Evolutionary conservation across 1,284 basidiomycete genomes (phyloP).

Genomic region (Fomitopsis palustris): DNA sequence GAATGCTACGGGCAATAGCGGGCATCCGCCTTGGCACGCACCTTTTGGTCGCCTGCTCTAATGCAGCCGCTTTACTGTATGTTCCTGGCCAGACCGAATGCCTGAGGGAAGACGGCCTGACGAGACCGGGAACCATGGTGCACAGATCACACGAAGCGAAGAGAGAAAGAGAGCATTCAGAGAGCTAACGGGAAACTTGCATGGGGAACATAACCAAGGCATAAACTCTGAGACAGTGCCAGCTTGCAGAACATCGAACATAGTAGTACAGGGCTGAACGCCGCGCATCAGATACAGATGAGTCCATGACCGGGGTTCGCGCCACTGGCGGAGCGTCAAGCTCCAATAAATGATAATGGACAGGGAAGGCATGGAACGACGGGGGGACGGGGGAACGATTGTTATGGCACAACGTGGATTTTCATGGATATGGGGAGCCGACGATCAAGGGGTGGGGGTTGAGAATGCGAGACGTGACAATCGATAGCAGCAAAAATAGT

Average conservation of each 20-base stretch:
- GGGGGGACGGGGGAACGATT: not conserved
- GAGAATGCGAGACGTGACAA: not conserved
- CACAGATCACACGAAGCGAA: too few relatives aligned
- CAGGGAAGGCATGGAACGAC: not conserved
- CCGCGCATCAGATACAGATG: constrained; percentile 1
- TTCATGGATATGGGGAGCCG: not conserved
- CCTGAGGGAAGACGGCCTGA: too few relatives aligned
- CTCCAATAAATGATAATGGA: constrained; percentile 5
- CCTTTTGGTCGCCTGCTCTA: too few relatives aligned
- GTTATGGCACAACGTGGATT: not conserved
- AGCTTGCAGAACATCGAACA: constrained; percentile 4
- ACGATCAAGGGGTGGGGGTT: not conserved
- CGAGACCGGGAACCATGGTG: too few relatives aligned
- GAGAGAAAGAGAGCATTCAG: not conserved
- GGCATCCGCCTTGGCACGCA: too few relatives aligned
- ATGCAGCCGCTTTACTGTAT: too few relatives aligned
- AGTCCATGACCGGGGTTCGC: constrained; percentile 3
- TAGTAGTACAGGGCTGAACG: constrained; percentile 4
- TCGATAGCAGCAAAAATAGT: not conserved
- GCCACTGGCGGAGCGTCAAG: constrained; percentile 6
- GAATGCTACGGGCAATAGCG: too few relatives aligned
- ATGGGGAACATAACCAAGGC: constrained; percentile 8
- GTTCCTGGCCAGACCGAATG: too few relatives aligned
- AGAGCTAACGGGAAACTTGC: not conserved
- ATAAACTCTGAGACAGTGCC: constrained; percentile 5